Evolutionary conservation across 2,329 filamentous ascomycete genomes (phyloP), one percentile per base, ranked within the genome.

Genomic region (Grosmannia clavigera): DNA sequence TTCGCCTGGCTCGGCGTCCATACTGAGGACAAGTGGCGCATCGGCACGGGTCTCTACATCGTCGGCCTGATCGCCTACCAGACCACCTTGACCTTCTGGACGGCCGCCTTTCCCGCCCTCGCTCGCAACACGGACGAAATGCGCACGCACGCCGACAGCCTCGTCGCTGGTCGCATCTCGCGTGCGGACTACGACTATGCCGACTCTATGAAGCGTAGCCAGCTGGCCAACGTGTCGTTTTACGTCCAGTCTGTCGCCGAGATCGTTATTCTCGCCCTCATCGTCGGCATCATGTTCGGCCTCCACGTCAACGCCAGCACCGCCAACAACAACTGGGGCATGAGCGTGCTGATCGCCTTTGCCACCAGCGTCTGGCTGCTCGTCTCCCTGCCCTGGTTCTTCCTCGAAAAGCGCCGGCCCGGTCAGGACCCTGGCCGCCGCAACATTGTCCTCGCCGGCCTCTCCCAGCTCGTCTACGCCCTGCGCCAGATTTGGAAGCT

Each of bases 401-500:
- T 66, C n/a, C 60, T 66, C 14, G 64, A 66, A 57, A 65, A 65
- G 60, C 62, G 64, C 46, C 58, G 65, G 7, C 64, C 65, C 19
- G 43, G 43, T 9, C 65, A 66, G 58, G 63, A 66, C 61, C 61
- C 58, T 10, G 31, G 38, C 35, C 19, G 51, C 19, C 33, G 50
- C 11, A 48, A 59, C 51, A 48, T 59, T 19, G 12, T 59, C 19
- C 1, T 55, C 43, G 43, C 57, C 50, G 57, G 48, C 50, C 29
- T 53, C 7, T 29, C 57, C 29, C 48, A 58, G 57, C 48, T 53
- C 48, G 16, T 19, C 43, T 9, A n/a, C 19, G 43, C 43, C 43
- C 14, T 46, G 43, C 43, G 43, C 43, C 43, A 46, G 43, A 46
- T 46, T 19, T 46, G 43, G 43, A 19, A n/a, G 3, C 43, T 46